Evolutionary conservation across 495 filamentous ascomycete species (phyloP).

Genomic region (Geopyxis carbonaria): DNA sequence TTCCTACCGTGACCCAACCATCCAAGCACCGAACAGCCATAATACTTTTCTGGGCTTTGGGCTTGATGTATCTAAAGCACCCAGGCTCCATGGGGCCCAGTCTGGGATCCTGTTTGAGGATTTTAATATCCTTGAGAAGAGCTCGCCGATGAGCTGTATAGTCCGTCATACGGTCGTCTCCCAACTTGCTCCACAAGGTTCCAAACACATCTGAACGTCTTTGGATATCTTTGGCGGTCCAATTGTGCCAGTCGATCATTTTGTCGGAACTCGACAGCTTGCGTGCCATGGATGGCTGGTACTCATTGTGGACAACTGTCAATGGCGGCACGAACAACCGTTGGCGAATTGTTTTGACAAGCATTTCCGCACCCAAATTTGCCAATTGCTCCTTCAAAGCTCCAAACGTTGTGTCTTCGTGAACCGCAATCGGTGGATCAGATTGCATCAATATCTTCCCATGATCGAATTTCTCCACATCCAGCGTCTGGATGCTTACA

Average conservation of each 20-base stretch:
- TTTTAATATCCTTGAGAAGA: constrained; percentile 13
- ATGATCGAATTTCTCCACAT: constrained; percentile 55
- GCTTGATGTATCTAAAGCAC: constrained; percentile 13
- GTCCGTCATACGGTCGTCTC: background rate
- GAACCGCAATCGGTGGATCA: constrained; percentile 14
- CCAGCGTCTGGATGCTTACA: constrained; percentile 69
- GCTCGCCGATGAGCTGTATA: constrained; percentile 8
- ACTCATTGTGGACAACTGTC: constrained; percentile 15
- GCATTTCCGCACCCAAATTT: constrained; percentile 39
- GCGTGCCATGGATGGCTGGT: constrained; percentile 27
- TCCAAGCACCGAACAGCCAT: constrained; percentile 16
- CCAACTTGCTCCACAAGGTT: constrained; percentile 2
- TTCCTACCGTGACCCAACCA: constrained; percentile 19
- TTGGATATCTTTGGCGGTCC: constrained; percentile 13
- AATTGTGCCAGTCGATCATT: constrained; percentile 21
- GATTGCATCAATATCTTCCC: constrained; percentile 55
- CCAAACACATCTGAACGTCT: constrained; percentile 1
- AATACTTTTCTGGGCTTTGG: constrained; percentile 7
- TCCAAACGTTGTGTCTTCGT: constrained; percentile 17
- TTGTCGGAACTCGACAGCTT: constrained; percentile 25
- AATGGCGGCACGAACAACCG: constrained; percentile 51
- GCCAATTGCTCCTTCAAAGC: constrained; percentile 31
- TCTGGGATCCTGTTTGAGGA: background rate
- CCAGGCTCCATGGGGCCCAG: constrained; percentile 5
- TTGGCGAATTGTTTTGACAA: constrained; percentile 40